Evolutionary conservation across 768 basidiomycete species (phyloP).

Genomic region (Lactifluus piperatus): DNA sequence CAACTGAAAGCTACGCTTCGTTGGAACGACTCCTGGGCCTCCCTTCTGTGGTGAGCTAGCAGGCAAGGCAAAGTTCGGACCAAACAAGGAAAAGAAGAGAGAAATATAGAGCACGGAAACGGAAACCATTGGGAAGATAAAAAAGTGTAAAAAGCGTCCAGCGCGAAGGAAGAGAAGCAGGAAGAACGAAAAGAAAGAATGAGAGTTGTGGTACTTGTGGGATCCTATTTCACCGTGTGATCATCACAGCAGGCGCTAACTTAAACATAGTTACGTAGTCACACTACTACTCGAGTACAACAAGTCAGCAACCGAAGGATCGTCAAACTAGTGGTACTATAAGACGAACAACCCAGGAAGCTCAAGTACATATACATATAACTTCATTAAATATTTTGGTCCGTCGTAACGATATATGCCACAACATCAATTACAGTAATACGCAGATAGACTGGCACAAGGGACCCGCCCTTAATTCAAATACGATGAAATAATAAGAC

Average conservation of each 20-base stretch:
- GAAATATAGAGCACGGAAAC: not conserved
- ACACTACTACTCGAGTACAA: no score
- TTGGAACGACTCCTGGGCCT: not conserved
- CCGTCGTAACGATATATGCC: not conserved
- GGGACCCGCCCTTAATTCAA: not conserved
- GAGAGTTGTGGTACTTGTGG: not conserved
- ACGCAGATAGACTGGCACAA: not conserved
- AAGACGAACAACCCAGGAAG: not conserved
- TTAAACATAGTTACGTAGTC: no score
- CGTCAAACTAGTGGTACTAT: no score
- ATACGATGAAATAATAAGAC: not conserved
- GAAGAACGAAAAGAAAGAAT: not conserved
- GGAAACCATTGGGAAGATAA: not conserved
- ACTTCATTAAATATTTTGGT: no score
- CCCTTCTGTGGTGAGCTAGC: not conserved
- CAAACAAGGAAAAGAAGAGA: not conserved
- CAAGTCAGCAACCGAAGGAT: no score
- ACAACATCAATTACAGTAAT: not conserved
- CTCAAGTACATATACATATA: no score
- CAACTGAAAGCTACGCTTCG: constrained; percentile 4
- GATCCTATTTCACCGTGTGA: no score
- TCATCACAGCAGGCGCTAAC: no score
- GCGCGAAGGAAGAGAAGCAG: constrained; percentile 3
- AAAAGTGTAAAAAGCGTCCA: not conserved
- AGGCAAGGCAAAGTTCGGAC: not conserved